Percentiles rank a stretch among this genome's conserved stretches.
Conservation (phyloP, 2,329 filamentous ascomycete species). For the Stenocarpella maydis region DNA sequence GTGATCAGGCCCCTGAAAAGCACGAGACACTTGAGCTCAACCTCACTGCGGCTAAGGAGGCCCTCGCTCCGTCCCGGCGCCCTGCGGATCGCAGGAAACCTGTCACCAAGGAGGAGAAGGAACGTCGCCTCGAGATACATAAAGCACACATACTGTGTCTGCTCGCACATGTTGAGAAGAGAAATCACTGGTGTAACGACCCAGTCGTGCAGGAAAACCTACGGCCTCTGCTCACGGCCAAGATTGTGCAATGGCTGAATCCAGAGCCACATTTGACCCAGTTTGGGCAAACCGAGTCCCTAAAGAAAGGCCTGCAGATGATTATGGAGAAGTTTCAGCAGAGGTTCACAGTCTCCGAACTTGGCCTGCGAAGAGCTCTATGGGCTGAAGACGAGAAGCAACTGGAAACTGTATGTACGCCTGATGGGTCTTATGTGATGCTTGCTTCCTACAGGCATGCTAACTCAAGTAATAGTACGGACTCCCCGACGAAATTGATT, state of each 20-base stretch:
- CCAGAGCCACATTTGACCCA: constrained; percentile 74
- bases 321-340: constrained; percentile 72
- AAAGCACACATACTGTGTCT: constrained; percentile 87
- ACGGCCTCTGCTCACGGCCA: constrained; percentile 70
- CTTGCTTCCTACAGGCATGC: constrained; percentile 21
- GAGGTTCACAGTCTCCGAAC: constrained; percentile 75
- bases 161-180: constrained; percentile 76
- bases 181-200: constrained; percentile 93
- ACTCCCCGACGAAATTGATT: constrained; percentile 70
- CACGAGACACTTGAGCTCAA: constrained; percentile 59
- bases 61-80: constrained; percentile 42
- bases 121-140: constrained; percentile 76
- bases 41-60: constrained; percentile 55
- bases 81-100: constrained; percentile 57
- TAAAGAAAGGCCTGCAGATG: constrained; percentile 81
- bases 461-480: constrained; percentile 55
- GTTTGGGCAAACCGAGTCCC: constrained; percentile 77
- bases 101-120: constrained; percentile 62
- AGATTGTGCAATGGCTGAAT: constrained; percentile 72
- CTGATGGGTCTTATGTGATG: constrained; percentile 25
- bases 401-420: constrained; percentile 60
- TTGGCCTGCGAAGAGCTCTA: constrained; percentile 73
- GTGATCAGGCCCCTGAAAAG: constrained; percentile 38
- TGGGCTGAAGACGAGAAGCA: constrained; percentile 78
- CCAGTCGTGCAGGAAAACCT: constrained; percentile 71